Conservation (phyloP, 208 protist species). For the Leishmania mexicana region DNA sequence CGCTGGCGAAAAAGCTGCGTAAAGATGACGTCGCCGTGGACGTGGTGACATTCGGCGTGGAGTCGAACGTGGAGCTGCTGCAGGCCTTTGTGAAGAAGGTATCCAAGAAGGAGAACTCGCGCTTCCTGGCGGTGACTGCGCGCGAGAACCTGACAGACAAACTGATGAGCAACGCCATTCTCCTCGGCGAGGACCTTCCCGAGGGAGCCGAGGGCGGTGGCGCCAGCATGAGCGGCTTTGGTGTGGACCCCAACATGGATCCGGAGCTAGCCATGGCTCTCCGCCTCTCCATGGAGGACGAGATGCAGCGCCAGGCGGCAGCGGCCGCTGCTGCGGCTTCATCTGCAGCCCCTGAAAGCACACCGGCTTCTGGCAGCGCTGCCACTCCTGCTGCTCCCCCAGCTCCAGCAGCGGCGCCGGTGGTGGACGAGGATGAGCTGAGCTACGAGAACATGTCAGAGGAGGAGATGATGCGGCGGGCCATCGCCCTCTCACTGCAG, state of each 20-base stretch:
- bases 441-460: slow-evolving; percentile 74
- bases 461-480: slow-evolving; percentile 83
- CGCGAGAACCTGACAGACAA: slow-evolving; percentile 91
- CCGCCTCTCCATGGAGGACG: slow-evolving; percentile 94
- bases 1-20: slow-evolving; percentile 95
- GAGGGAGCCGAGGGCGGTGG: slow-evolving; percentile 22
- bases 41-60: slow-evolving; percentile 96
- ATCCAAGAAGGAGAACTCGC: slow-evolving; percentile 84
- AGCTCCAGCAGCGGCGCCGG: not conserved
- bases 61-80: slow-evolving; percentile 92
- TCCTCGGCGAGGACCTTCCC: slow-evolving; percentile 57
- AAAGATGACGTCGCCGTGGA: slow-evolving; percentile 98
- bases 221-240: slow-evolving; percentile 61
- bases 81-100: slow-evolving; percentile 91
- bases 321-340: slow-evolving; percentile 40
- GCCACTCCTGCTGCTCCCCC: slow-evolving; percentile 10
- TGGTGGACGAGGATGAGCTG: slow-evolving; percentile 12
- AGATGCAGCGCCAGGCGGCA: slow-evolving; percentile 88
- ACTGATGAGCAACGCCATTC: slow-evolving; percentile 92
- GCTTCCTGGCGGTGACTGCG: slow-evolving; percentile 81
- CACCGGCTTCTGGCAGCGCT: slow-evolving; percentile 6
- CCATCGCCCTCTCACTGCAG: slow-evolving; percentile 81
- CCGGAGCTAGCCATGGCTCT: slow-evolving; percentile 96
- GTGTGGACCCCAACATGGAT: slow-evolving; percentile 91
- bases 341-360: slow-evolving; percentile 22